These are phyloP conservation scores for Rosa multiflora DNA, from an alignment of 306 rosid genomes.

Conservation along the genomic window DNA sequence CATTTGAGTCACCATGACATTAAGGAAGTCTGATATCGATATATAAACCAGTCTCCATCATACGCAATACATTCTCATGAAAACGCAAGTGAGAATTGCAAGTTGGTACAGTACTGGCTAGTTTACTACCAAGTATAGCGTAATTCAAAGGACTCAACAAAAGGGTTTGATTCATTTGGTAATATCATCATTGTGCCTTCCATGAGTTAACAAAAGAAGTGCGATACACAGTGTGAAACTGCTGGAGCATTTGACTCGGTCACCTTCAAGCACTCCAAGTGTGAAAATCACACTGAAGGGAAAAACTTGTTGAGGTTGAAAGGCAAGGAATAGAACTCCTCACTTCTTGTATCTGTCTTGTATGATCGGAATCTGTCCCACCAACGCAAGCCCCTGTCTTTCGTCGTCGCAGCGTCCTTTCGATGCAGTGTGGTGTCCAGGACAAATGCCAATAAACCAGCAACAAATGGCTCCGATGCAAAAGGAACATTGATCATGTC, in stretches of 20 bases:
- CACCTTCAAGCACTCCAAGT: neutral
- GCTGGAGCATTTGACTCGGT: neutral
- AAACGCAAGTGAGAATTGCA: neutral
- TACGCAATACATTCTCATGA: neutral
- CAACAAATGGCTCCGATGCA: constrained; percentile 81
- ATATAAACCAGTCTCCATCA: neutral
- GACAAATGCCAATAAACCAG: constrained; percentile 62
- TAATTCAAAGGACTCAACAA: neutral
- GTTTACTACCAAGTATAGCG: neutral
- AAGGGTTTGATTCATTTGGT: neutral
- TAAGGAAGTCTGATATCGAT: neutral
- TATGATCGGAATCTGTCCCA: constrained; percentile 79
- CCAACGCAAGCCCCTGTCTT: constrained; percentile 90
- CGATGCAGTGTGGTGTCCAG: constrained; percentile 62
- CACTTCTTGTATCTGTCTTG: constrained; percentile 78
- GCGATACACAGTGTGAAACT: neutral
- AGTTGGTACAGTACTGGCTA: neutral
- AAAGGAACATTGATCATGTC: constrained; percentile 95
- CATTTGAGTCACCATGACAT: too few relatives aligned
- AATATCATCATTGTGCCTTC: constrained; percentile 4
- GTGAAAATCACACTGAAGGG: constrained; percentile 66
- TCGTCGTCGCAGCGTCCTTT: constrained; percentile 61
- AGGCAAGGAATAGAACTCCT: constrained; percentile 87
- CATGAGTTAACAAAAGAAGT: neutral
- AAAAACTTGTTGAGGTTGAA: constrained; percentile 92